Base-by-base conservation (phyloP, 2,329 filamentous ascomycete species). In the Colletotrichum tamarilloi region DNA sequence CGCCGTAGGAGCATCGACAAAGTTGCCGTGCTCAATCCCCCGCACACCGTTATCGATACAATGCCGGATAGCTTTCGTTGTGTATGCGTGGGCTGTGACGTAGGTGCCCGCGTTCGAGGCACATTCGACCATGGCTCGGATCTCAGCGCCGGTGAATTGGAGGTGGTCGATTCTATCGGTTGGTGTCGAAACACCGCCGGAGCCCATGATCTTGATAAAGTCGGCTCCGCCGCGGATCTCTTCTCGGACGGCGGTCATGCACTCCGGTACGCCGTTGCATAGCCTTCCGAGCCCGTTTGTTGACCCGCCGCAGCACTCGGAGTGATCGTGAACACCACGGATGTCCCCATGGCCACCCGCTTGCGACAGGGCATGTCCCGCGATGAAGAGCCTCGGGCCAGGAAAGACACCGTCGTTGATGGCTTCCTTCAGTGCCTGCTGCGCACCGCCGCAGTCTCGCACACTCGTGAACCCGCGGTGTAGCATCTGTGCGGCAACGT, bases 181-280 rank as follows among this genome's bases (percentile, higher is more conserved):
- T 0, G 88, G 88, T 16, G 84, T 87, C 0, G 87, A 84, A 1
- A 92, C 89, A 16, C 90, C 90, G 1, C 90, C 89, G 6, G 85
- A 85, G 1, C 83, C 83, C 88, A 91, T 91, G 74, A 92, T 89
- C 79, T 92, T 92, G 79, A 92, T 85, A 75, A 91, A 91, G 76
- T 91, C 87, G 1, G 88, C 87, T 1, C 90, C 90, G 14, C 81
- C 83, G 11, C 89, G 83, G 1, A 92, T 78, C 77, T 91, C 86
- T 65, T 90, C 88, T 3, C 90, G 83, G 0, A 86, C 85, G 5
- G 82, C 85, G 19, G 84, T 84, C 63, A 89, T 82, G 74, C 89
- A 91, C 62, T 88, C 86, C 0, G 87, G 82, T 0, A 90, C 88
- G 2, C 89, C 88, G 76, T 91, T 87, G 64, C 84, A 86, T 1